Conservation (phyloP, 352 stramenopile species). For the Thalassiosira hispida region DNA sequence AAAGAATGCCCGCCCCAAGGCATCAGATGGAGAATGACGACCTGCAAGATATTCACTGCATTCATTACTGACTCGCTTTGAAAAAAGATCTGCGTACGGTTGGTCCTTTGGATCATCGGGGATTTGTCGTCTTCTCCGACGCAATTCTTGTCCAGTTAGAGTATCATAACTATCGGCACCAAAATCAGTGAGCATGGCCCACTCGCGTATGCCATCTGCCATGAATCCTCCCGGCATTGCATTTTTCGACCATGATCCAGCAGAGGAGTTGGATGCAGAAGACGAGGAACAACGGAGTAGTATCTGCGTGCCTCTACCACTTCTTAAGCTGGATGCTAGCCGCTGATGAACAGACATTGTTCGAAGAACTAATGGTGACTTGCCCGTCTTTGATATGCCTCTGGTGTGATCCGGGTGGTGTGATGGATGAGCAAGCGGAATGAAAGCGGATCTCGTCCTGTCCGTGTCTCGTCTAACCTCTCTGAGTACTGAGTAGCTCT, state of each 20-base stretch:
- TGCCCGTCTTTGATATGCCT: too few relatives aligned
- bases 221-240: constrained; percentile 43
- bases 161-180: constrained; percentile 18
- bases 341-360: neutral
- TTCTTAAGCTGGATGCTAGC: constrained; percentile 5
- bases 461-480: too few relatives aligned
- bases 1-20: constrained; percentile 48
- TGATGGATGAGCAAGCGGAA: too few relatives aligned
- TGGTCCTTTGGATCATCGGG: constrained; percentile 15
- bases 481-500: too few relatives aligned
- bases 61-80: constrained; percentile 33
- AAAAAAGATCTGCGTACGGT: constrained; percentile 53
- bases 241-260: constrained; percentile 8
- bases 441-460: too few relatives aligned
- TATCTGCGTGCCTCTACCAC: neutral
- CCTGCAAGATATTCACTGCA: constrained; percentile 33
- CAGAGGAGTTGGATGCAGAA: neutral
- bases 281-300: neutral
- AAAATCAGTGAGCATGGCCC: constrained; percentile 37
- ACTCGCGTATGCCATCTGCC: constrained; percentile 31
- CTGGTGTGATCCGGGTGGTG: too few relatives aligned
- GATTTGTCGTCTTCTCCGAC: constrained; percentile 27
- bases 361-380: too few relatives aligned
- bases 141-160: constrained; percentile 19
- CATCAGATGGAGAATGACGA: constrained; percentile 31